Evolutionary conservation across 441 rosid species (phyloP), one percentile per base, ranked within the genome.

Genomic region (Erodium moschatum): DNA sequence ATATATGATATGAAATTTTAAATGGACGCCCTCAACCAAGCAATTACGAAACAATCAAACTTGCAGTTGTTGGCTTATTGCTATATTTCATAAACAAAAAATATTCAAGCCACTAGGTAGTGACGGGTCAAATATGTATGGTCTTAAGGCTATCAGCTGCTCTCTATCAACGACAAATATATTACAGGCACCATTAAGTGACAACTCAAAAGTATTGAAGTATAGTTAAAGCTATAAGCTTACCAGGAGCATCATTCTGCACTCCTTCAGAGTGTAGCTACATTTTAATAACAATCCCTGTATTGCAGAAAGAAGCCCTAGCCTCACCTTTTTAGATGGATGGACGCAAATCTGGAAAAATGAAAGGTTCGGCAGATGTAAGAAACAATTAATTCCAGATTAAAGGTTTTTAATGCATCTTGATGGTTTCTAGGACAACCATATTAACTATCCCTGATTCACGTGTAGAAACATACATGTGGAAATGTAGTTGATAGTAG

Each of bases 181-280:
- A 54, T 15, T 5, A 18, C 7, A 54, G 61, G 16, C 61, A 54
- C 61, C 20, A 67, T 7, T 38, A 9, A 65, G 4, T 38, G 42
- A 15, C 15, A 68, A 40, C 13, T 12, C 58, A 65, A 56, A 73
- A 24, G 31, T 44, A 68, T 21, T 18, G 19, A 65, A 56, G 70
- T 68, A 62, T 20, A 56, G 58, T 38, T 46, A 20, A 27, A 70
- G 61, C 50, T 73, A 40, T 42, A 35, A 70, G 69, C 85, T 82
- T 83, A 91, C 98, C 94, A 94, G 64, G 77, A 94, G 86, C 88
- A 88, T 84, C 79, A 85, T 73, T 74, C 89, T 85, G 81, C 88
- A 79, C 44, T 83, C 85, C 78, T 83, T 84, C 64, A 91, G 80
- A 6, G 90, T 85, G 77, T 75, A 77, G 77, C 79, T 74, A 76